Evolutionary conservation across 75 land plant genomes (phyloP).

Genomic region (Cunninghamia lanceolata): DNA sequence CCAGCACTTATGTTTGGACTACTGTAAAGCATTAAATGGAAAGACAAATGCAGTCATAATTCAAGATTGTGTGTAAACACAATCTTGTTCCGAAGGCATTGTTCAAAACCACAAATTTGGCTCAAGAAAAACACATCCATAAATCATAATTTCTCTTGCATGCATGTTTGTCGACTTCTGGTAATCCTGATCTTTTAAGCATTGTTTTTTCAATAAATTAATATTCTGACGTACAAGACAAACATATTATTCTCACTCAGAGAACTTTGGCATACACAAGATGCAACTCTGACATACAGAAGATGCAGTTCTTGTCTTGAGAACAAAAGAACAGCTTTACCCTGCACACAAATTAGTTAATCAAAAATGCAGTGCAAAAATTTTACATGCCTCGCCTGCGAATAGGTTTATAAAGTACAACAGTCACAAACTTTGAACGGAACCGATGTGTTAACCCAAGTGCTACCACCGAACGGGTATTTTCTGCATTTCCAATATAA

Average conservation of each 20-base stretch:
- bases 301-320: neutral
- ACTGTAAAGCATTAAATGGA: neutral
- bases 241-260: neutral
- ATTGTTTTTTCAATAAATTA: neutral
- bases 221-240: neutral
- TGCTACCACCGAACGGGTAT: conserved; percentile 68
- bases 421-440: conserved; percentile 83
- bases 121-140: neutral
- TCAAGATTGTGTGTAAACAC: neutral
- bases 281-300: neutral
- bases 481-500: conserved; percentile 75
- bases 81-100: neutral
- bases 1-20: neutral
- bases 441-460: conserved; percentile 89
- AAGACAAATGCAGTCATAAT: neutral
- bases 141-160: neutral
- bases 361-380: neutral
- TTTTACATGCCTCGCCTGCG: conserved; percentile 44
- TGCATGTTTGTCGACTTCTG: neutral
- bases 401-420: conserved; percentile 88
- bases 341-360: conserved; percentile 7
- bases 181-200: neutral
- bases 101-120: neutral
- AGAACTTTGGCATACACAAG: neutral
- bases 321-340: neutral